These are phyloP conservation scores for Candida ascalaphidarum DNA, from an alignment of 805 yeast species.

Conservation along the genomic window DNA sequence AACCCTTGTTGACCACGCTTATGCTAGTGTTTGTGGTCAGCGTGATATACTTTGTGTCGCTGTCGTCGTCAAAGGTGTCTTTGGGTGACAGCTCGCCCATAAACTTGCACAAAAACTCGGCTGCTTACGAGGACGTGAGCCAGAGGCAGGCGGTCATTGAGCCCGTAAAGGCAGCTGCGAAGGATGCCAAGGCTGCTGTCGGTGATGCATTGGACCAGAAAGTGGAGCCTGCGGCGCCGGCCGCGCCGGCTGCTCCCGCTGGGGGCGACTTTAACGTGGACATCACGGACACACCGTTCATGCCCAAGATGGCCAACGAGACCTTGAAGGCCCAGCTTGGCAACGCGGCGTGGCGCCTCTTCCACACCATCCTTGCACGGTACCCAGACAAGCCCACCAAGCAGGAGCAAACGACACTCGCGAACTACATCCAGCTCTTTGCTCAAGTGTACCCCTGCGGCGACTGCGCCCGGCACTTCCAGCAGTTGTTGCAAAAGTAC, in stretches of 20 bases:
- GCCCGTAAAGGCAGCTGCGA: too few species aligned
- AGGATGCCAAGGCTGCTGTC: too few species aligned
- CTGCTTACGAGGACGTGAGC: conserved; percentile 1
- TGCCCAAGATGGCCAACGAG: conserved; percentile 92
- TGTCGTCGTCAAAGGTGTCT: conserved; percentile 8
- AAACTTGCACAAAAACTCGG: conserved; percentile 5
- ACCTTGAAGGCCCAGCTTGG: conserved; percentile 80
- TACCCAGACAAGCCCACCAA: conserved; percentile 76
- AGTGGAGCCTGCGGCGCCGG: not conserved
- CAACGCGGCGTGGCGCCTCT: conserved; percentile 79
- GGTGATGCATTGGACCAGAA: too few species aligned
- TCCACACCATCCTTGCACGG: conserved; percentile 88
- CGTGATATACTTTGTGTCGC: conserved; percentile 18
- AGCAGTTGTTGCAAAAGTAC: conserved; percentile 50
- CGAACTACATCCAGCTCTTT: conserved; percentile 60
- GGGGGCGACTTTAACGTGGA: conserved; percentile 5
- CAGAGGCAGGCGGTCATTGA: too few species aligned
- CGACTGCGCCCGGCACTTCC: conserved; percentile 92
- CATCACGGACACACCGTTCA: conserved; percentile 47
- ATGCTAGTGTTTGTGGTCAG: conserved; percentile 14
- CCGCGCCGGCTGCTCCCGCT: not conserved
- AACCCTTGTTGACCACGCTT: conserved; percentile 19
- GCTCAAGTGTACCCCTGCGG: conserved; percentile 96
- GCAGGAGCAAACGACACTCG: conserved; percentile 55
- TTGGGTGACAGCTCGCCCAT: conserved; percentile 16